phyloP scores from a whole-genome alignment of 2,329 filamentous ascomycete species.

The Aspergillus caelatus region DNA sequence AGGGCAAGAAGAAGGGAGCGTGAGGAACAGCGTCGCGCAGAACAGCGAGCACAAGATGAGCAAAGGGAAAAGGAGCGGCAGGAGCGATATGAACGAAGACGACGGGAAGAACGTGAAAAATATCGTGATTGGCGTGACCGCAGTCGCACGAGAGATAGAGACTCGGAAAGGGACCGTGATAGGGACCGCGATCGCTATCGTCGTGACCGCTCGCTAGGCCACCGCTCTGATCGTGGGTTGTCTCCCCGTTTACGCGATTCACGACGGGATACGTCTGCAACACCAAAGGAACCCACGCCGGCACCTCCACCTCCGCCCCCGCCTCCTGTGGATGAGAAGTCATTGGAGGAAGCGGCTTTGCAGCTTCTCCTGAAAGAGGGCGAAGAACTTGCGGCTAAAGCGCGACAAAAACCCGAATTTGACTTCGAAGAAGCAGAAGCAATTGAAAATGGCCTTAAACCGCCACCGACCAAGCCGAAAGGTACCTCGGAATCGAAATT shows the following conservation, averaged over 20 bases:
- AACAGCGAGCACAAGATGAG: conserved; percentile 55
- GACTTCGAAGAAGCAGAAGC: conserved; percentile 53
- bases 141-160: conserved; percentile 39
- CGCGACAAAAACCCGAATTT: conserved; percentile 53
- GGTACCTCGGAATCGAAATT: conserved; percentile 30
- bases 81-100: conserved; percentile 48
- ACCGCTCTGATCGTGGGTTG: conserved; percentile 35
- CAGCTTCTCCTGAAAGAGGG: conserved; percentile 58
- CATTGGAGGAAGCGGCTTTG: conserved; percentile 58
- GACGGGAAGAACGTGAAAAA: conserved; percentile 50
- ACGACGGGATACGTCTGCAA: conserved; percentile 34
- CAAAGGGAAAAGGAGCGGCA: conserved; percentile 56
- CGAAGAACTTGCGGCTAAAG: conserved; percentile 57
- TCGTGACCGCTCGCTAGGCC: conserved; percentile 32
- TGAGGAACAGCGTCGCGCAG: conserved; percentile 52
- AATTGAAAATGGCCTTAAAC: conserved; percentile 43
- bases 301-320: conserved; percentile 26
- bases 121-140: conserved; percentile 43
- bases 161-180: conserved; percentile 25
- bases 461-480: conserved; percentile 32
- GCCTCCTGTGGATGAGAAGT: conserved; percentile 54
- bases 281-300: conserved; percentile 38
- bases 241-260: conserved; percentile 35
- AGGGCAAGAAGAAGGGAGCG: conserved; percentile 54
- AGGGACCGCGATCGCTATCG: conserved; percentile 31